Evolutionary conservation across 352 stramenopile genomes (phyloP), one percentile per base, ranked within the genome.

Genomic region (Elongisporangium prolatum): DNA sequence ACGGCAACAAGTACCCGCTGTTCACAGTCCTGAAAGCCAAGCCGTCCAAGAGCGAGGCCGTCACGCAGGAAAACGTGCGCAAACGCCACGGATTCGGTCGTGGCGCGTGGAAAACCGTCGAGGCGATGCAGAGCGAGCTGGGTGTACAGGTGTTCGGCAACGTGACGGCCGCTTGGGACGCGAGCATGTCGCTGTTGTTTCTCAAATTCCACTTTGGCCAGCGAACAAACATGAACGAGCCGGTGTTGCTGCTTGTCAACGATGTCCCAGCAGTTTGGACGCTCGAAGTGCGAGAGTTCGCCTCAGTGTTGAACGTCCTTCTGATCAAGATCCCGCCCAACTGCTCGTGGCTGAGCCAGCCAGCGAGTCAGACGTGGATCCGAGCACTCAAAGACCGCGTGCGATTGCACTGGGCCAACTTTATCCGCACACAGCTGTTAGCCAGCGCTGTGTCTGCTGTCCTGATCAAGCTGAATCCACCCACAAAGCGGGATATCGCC

Each of bases 171-270:
- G 72, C 59, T 61, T 75, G 67, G 73, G 69, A 61, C 21, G 55
- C 17, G 10, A 22, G 44, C 20, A 47, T 77, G 18, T 68, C 56
- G 1, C 20, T 71, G 0, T 24, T 60, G n/a, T 72, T 71, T 21
- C 16, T 80, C 18, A 18, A 51, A 20, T 77, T 64, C 37, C 65
- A 74, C 20, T 80, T 79, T 50, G 64, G 61, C 8, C 47, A 60
- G 8, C 50, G 63, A 5, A 49, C 13, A 1, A 13, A 34, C 1
- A 24, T 55, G 16, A 65, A 50, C 48, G 54, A 75, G 13, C 61
- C 61, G 11, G 37, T 71, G 0, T 22, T 78, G 16, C 48, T 78
- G 0, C 54, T 76, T 2, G 61, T 76, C 2, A 62, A 77, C 34
- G 54, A 57, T 38, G 6, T 38, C 28, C 28, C 28, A 9, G 13